phyloP scores from a whole-genome alignment of 106 monocot species.

The Ottelia alismoides region DNA sequence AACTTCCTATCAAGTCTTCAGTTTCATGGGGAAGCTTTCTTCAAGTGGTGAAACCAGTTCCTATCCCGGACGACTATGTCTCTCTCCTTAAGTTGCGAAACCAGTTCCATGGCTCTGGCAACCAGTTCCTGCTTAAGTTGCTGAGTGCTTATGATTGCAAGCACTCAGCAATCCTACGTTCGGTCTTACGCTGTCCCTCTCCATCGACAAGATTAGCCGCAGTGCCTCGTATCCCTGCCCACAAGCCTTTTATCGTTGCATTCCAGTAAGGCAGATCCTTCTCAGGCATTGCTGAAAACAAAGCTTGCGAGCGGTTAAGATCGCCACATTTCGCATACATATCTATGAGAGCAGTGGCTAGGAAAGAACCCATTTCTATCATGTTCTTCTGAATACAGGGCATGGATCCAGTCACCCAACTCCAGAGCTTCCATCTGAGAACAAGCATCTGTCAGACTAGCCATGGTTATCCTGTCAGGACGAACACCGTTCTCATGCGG shows the following conservation, averaged over 20 bases:
- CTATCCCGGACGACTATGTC: no score
- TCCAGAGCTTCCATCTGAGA: slow-evolving; percentile 36
- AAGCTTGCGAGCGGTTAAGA: slow-evolving; percentile 10
- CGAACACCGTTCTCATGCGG: slow-evolving; percentile 8
- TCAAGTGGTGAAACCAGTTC: no score
- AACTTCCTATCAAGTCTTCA: no score
- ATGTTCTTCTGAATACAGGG: slow-evolving; percentile 27
- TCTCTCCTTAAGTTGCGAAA: no score
- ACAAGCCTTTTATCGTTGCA: slow-evolving; percentile 37
- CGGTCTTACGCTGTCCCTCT: slow-evolving; percentile 17
- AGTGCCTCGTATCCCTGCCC: slow-evolving; percentile 35
- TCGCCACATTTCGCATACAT: slow-evolving; percentile 73
- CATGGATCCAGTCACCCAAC: slow-evolving; percentile 41
- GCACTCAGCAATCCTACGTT: slow-evolving; percentile 44
- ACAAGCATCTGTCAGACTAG: slow-evolving; percentile 34
- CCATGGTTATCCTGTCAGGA: slow-evolving; percentile 38
- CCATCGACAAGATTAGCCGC: slow-evolving; percentile 30
- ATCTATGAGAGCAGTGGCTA: slow-evolving; percentile 46
- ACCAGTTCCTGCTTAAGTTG: no score
- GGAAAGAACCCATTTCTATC: slow-evolving; percentile 15
- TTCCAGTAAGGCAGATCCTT: slow-evolving; percentile 37
- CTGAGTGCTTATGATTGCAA: no score
- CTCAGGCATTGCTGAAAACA: slow-evolving; percentile 22
- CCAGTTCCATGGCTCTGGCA: no score
- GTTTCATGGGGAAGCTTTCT: no score